Evolutionary conservation across 163 green algal species (phyloP), one percentile per base, ranked within the genome.

Genomic region (Coccomyxa subellipsoidea): DNA sequence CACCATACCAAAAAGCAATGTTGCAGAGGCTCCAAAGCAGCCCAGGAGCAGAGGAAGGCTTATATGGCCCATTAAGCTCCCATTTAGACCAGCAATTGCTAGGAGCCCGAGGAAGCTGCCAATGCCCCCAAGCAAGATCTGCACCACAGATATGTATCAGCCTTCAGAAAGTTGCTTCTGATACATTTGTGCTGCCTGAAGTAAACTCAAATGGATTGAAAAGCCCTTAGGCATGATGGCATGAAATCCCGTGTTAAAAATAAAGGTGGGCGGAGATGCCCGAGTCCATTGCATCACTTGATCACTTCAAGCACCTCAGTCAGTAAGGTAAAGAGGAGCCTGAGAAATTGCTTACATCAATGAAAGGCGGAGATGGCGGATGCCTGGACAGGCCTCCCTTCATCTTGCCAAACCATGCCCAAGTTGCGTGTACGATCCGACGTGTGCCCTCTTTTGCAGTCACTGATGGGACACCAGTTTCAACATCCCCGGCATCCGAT

Each of bases 11-110:
- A 72, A 72, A 72, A 72, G 59, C 25, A 72, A 15, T 35, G 59
- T 72, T 72, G 59, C 18, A n/a, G 59, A 72, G 59, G 59, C 59
- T n/a, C 59, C 59, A 72, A 72, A 72, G 25, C 59, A 72, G 9
- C 59, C 59, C 23, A 72, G 18, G 59, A 72, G 59, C 10, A 72
- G 27, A 72, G 59, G 59, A n/a, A 72, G 27, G 25, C 25, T 72
- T 8, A 72, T 32, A 7, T 72, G 23, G 59, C 59, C 59, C 25
- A 72, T 7, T 10, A 72, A 72, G 59, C 59, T 32, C 59, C 12
- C 25, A 72, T n/a, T 72, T 15, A 72, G 18, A 6, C 9, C 23
- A n/a, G 59, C 59, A 32, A 72, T 72, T 35, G 59, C 59, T 15
- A 72, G 18, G 27, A 72, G 9, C 59, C 59, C 40, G 10, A 54